Conservation (phyloP, 495 filamentous ascomycete species). For the Sphaerosporella brunnea region DNA sequence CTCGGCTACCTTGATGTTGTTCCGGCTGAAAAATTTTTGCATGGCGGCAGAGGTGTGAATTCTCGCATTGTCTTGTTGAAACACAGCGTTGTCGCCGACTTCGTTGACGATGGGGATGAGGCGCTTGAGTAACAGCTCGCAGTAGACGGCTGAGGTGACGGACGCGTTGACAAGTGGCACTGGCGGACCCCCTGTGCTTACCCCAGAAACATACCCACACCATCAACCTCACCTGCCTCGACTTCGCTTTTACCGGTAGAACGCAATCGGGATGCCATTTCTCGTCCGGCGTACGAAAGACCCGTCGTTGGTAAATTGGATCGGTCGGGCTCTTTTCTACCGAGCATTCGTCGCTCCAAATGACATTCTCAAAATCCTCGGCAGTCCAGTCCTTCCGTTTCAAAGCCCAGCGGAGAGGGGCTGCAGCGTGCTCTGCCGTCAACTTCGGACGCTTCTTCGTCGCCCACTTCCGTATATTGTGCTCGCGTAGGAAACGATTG, state of each 20-base stretch:
- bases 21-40: conserved; percentile 1
- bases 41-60: conserved; percentile 7
- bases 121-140: background rate
- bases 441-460: background rate
- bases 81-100: conserved; percentile 1
- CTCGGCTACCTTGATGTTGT: background rate
- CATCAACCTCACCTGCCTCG: too few relatives aligned
- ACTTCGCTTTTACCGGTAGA: background rate
- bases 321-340: too few relatives aligned
- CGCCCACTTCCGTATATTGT: background rate
- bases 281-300: conserved; percentile 6
- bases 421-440: background rate
- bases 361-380: conserved; percentile 8
- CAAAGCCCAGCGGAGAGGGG: background rate
- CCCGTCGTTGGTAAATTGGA: too few relatives aligned
- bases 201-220: conserved; percentile 10
- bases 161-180: background rate
- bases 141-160: conserved; percentile 4
- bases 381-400: conserved; percentile 2
- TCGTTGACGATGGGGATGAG: background rate
- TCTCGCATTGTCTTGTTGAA: conserved; percentile 11
- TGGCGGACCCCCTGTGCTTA: background rate
- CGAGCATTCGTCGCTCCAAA: conserved; percentile 15
- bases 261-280: conserved; percentile 9
- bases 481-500: background rate